phyloP scores from a whole-genome alignment of 176 grass and related monocot genomes.

The Puya raimondii region DNA sequence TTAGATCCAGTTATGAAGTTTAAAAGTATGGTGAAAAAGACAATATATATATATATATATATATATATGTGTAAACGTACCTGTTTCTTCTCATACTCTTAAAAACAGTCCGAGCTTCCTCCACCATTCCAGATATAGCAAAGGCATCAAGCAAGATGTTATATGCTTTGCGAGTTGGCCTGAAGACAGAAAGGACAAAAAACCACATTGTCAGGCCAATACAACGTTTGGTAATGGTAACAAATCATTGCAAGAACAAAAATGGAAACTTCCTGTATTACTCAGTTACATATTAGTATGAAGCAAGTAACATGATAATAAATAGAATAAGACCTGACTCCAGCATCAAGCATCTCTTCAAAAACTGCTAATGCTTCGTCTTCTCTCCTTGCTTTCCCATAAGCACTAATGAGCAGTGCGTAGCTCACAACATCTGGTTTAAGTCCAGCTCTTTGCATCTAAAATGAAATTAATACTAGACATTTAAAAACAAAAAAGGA shows the following conservation, averaged over 20 bases:
- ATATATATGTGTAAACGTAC: conserved; percentile 12
- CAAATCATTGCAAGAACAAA: not conserved
- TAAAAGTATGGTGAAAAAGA: not conserved
- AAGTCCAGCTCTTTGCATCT: conserved; percentile 82
- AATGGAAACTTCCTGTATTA: not conserved
- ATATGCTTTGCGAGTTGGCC: conserved; percentile 85
- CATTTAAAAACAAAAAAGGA: not conserved
- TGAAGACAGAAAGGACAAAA: conserved; percentile 20
- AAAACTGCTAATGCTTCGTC: conserved; percentile 88
- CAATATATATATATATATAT: too few species aligned
- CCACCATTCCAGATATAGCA: conserved; percentile 87
- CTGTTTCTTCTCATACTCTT: conserved; percentile 84
- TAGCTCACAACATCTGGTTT: conserved; percentile 98
- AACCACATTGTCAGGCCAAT: not conserved
- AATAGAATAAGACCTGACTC: conserved; percentile 64
- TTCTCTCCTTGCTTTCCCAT: conserved; percentile 91
- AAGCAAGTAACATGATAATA: conserved; percentile 3
- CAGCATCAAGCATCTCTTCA: conserved; percentile 99
- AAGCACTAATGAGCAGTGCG: conserved; percentile 89
- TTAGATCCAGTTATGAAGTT: conserved; percentile 14
- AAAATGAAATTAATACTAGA: conserved; percentile 20
- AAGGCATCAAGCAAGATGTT: conserved; percentile 97
- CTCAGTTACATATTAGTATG: not conserved
- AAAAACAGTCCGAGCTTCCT: conserved; percentile 81
- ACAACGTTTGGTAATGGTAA: too few species aligned